Evolutionary conservation across 805 yeast genomes (phyloP), one percentile per base, ranked within the genome.

Genomic region (Pichia ethanolica): DNA sequence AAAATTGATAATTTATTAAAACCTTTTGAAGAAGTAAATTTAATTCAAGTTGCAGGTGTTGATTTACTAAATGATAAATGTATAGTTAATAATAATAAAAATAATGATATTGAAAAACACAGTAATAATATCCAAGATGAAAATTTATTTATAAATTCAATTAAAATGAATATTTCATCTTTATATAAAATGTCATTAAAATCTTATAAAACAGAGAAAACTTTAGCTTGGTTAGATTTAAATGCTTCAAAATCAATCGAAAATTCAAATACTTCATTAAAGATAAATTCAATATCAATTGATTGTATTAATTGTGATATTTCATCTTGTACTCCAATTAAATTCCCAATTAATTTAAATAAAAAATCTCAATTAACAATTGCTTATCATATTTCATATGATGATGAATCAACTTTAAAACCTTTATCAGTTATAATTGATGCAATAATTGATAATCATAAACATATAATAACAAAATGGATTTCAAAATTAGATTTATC

Each of bases 401-500:
- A 59, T 36, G 68, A 64, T 36, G 53, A 50, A 39, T 55, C 59
- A 30, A 44, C 57, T 45, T 46, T 60, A 14, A 64, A 65, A 46
- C 65, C 66, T 5, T 57, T 62, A 3, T 44, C 51, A 4, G 63
- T 63, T 7, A 51, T 53, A 1, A 59, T 63, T 4, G 45, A 49
- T 14, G 55, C 65, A 9, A 51, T 46, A 1, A 47, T 64, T 8
- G 56, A 58, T 39, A 47, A 49, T 5, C 47, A 56, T 5, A 51
- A 55, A 25, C 39, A 55, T 7, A 55, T 67, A 12, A 51, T 51
- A 5, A 69, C 73, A 1, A 60, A 59, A 35, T 71, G 74, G 74
- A 59, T 62, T 6, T 69, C 75, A 4, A 62, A 62, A 33, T 63
- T 71, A 9, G 73, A 64, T 49, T 59, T 64, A 12, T 36, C 52